phyloP scores from a whole-genome alignment of 129 eudicot genomes.

The Ambrosia artemisiifolia region DNA sequence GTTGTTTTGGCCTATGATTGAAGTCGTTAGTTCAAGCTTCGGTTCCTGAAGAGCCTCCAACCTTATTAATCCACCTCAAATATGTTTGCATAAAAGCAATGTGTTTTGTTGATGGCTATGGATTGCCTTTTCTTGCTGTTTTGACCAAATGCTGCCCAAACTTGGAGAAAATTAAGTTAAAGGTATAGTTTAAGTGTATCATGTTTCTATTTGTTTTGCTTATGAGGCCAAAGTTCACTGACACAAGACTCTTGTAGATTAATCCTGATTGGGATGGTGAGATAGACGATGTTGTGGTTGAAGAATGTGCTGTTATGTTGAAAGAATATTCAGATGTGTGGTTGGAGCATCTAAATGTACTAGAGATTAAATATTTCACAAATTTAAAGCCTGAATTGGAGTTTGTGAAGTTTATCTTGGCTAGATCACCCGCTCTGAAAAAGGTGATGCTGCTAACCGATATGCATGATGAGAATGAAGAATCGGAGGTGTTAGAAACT shows the following conservation, averaged over 20 bases:
- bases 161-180: not conserved
- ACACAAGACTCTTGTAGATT: not conserved
- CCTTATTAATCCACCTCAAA: not conserved
- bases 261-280: not conserved
- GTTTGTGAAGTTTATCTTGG: not conserved
- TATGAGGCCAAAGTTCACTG: too few relatives aligned
- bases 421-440: not conserved
- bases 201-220: too few relatives aligned
- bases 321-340: not conserved
- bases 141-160: not conserved
- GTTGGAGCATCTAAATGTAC: not conserved
- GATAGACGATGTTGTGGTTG: not conserved
- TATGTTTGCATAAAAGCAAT: not conserved
- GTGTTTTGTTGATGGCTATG: not conserved
- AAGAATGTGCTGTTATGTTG: not conserved
- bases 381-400: not conserved
- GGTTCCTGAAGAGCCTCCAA: not conserved
- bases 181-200: not conserved
- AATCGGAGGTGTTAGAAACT: not conserved
- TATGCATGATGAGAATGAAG: not conserved
- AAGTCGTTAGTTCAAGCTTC: not conserved
- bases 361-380: not conserved
- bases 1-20: not conserved
- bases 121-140: not conserved
- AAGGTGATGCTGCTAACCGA: not conserved